phyloP scores from a whole-genome alignment of 345 rosid genomes.

The Acer yangbiense region DNA sequence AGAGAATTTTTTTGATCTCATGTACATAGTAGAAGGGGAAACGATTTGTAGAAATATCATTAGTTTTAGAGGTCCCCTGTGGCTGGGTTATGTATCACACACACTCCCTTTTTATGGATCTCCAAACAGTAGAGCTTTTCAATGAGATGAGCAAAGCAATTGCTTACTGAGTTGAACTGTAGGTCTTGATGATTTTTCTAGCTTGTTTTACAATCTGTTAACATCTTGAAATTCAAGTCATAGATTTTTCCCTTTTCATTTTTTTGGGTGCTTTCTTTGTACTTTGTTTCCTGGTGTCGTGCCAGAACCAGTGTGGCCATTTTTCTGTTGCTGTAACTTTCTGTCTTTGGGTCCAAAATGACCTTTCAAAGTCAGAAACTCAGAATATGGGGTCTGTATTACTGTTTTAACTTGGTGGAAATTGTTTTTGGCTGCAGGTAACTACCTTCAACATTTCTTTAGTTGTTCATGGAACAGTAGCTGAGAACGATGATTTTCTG shows the following conservation, averaged over 20 bases:
- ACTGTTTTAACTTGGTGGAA: constrained; percentile 6
- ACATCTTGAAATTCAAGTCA: neutral
- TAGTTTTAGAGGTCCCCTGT: no score
- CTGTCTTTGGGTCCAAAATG: neutral
- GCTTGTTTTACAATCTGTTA: neutral
- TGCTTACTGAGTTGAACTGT: neutral
- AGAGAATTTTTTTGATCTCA: no score
- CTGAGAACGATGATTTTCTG: constrained; percentile 58
- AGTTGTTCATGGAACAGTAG: constrained; percentile 73
- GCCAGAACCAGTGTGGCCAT: neutral
- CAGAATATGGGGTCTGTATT: neutral
- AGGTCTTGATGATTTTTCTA: neutral
- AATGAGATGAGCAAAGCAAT: neutral
- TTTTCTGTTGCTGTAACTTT: neutral
- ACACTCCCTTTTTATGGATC: neutral
- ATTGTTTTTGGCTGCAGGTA: constrained; percentile 44
- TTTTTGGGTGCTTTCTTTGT: neutral
- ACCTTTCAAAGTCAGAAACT: neutral
- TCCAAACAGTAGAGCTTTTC: neutral
- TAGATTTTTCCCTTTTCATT: neutral
- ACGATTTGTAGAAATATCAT: no score
- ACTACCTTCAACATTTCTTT: constrained; percentile 65
- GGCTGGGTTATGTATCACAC: neutral
- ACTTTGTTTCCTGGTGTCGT: neutral
- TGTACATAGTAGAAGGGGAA: no score